phyloP scores from a whole-genome alignment of 2,329 filamentous ascomycete species.

The Bimuria novae-zelandiae region DNA sequence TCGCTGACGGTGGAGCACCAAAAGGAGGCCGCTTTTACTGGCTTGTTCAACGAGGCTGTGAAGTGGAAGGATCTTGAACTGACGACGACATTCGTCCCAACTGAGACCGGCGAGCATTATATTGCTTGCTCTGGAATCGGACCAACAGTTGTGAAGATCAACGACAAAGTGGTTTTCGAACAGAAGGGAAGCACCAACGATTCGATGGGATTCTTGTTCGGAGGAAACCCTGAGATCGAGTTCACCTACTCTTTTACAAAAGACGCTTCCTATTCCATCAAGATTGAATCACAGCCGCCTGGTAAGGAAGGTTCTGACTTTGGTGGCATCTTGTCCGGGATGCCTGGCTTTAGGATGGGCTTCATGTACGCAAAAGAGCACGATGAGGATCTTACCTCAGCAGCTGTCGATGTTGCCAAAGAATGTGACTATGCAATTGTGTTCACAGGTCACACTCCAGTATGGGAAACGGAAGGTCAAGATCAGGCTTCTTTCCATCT shows the following conservation, averaged over 20 bases:
- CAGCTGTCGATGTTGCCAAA: conserved; percentile 32
- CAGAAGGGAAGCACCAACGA: conserved; percentile 57
- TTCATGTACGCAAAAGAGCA: conserved; percentile 40
- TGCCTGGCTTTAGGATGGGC: conserved; percentile 41
- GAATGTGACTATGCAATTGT: conserved; percentile 37
- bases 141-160: conserved; percentile 35
- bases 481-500: conserved; percentile 63
- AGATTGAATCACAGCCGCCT: conserved; percentile 63
- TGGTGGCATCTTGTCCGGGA: conserved; percentile 31
- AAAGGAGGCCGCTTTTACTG: conserved; percentile 33
- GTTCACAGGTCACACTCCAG: conserved; percentile 42
- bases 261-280: conserved; percentile 63
- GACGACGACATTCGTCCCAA: conserved; percentile 29
- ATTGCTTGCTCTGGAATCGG: conserved; percentile 42
- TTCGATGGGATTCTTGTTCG: conserved; percentile 68
- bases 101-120: conserved; percentile 36
- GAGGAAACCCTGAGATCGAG: conserved; percentile 66
- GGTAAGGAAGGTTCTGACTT: conserved; percentile 54
- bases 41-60: conserved; percentile 28
- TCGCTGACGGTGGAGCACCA: conserved; percentile 26
- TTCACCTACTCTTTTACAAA: conserved; percentile 62
- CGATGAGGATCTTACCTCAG: conserved; percentile 31
- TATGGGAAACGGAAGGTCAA: conserved; percentile 60
- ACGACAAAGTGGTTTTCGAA: conserved; percentile 33
- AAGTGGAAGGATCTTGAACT: conserved; percentile 32